Percentiles rank a stretch among this genome's conserved stretches.
These are phyloP conservation scores for Cenchrus purpureus DNA, from an alignment of 176 grass and related monocot genomes.

Conservation along the genomic window DNA sequence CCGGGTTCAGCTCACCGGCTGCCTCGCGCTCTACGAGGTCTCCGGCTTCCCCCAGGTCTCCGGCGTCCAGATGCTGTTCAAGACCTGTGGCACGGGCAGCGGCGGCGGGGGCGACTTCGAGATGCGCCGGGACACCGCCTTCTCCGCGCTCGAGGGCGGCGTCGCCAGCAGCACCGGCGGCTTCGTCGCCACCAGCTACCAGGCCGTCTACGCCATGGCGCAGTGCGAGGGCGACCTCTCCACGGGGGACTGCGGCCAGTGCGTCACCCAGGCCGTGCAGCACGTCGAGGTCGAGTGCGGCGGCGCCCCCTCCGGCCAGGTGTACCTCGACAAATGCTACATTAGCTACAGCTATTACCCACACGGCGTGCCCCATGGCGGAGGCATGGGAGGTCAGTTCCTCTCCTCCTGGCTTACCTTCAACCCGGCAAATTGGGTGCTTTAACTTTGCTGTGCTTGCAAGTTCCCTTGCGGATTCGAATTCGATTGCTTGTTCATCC, in stretches of 20 bases:
- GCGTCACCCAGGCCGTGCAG: conserved; percentile 87
- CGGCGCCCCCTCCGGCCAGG: conserved; percentile 81
- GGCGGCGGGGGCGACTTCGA: conserved; percentile 65
- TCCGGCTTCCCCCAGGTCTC: conserved; percentile 92
- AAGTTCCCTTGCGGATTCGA: neutral
- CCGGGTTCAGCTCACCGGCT: conserved; percentile 83
- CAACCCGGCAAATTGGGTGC: neutral
- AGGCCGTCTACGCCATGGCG: conserved; percentile 84
- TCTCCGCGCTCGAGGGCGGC: conserved; percentile 69
- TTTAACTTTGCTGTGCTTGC: neutral
- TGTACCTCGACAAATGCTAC: conserved; percentile 99
- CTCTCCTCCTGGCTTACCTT: neutral
- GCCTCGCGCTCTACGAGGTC: conserved; percentile 89
- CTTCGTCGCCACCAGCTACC: conserved; percentile 83
- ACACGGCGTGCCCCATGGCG: conserved; percentile 65
- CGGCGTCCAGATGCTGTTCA: conserved; percentile 90
- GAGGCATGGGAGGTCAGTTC: conserved; percentile 45
- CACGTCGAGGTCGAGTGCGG: conserved; percentile 95
- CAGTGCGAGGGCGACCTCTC: conserved; percentile 99
- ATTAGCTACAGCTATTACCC: conserved; percentile 95
- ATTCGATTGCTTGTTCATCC: conserved; percentile 5
- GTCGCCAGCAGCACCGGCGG: conserved; percentile 48
- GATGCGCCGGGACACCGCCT: conserved; percentile 75
- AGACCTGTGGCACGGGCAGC: conserved; percentile 75
- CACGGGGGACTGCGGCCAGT: conserved; percentile 66